These are phyloP conservation scores for Coccomyxa sp. DNA, from an alignment of 139 green algal species.

Conservation along the genomic window DNA sequence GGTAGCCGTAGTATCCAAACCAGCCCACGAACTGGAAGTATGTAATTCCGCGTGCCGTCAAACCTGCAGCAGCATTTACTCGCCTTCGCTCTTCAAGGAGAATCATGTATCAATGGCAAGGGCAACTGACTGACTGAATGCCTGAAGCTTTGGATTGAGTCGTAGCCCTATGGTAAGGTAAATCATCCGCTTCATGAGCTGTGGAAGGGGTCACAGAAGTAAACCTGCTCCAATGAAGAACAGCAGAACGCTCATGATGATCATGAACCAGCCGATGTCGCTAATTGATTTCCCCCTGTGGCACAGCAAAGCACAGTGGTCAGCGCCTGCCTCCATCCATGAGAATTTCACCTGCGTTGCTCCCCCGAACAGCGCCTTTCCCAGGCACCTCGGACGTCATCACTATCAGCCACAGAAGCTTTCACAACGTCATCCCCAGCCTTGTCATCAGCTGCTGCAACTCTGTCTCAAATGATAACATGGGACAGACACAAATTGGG, in stretches of 20 bases:
- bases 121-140: too few species aligned
- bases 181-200: neutral
- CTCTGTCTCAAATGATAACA: too few species aligned
- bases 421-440: too few species aligned
- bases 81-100: neutral
- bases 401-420: too few species aligned
- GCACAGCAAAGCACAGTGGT: neutral
- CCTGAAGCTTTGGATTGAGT: neutral
- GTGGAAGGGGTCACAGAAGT: neutral
- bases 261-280: conserved; percentile 53
- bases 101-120: neutral
- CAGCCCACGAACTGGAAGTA: conserved; percentile 29
- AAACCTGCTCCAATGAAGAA: conserved; percentile 46
- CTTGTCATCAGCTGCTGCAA: too few species aligned
- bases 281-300: conserved; percentile 40
- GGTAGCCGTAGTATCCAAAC: conserved; percentile 32
- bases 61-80: conserved; percentile 5
- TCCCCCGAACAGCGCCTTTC: too few species aligned
- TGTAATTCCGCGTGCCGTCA: conserved; percentile 19
- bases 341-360: too few species aligned
- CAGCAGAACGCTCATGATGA: conserved; percentile 34
- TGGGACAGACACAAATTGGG: too few species aligned
- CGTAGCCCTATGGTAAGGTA: neutral
- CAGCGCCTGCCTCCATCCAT: too few species aligned
- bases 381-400: too few species aligned